Conservation (phyloP, 164 flowering plant genomes). For the Vitis cinerea region DNA sequence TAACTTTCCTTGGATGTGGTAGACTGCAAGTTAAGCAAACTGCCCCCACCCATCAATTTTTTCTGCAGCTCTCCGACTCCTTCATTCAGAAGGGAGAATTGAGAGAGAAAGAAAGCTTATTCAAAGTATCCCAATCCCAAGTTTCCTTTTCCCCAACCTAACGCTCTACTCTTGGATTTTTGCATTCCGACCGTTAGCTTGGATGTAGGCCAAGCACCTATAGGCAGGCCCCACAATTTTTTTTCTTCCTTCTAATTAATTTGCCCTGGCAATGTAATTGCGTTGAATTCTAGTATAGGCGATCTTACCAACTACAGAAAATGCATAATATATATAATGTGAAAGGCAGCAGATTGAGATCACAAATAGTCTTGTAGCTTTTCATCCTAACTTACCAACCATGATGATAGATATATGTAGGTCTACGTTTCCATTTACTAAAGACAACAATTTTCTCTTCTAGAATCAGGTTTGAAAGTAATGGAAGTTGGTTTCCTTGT, state of each 20-base stretch:
- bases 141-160: slow-evolving; percentile 28
- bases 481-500: too few relatives aligned
- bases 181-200: slow-evolving; percentile 30
- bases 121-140: slow-evolving; percentile 12
- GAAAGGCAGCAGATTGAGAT: too few relatives aligned
- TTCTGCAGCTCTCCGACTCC: slow-evolving; percentile 4
- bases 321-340: neutral
- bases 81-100: slow-evolving; percentile 17
- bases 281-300: neutral
- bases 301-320: slow-evolving; percentile 9
- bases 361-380: too few relatives aligned
- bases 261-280: neutral
- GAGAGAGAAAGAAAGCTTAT: neutral
- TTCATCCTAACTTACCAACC: too few relatives aligned
- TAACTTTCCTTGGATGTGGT: slow-evolving; percentile 10
- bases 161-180: slow-evolving; percentile 31
- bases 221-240: slow-evolving; percentile 6
- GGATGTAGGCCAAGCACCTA: slow-evolving; percentile 27
- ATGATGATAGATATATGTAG: too few relatives aligned
- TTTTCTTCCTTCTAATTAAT: neutral
- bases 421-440: too few relatives aligned
- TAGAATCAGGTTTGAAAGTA: too few relatives aligned
- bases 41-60: neutral
- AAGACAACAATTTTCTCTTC: too few relatives aligned
- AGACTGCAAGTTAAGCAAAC: slow-evolving; percentile 51